A percentile compares a stretch with the other conserved stretches of the same genome.
Conservation (phyloP, 192 early-diverging fungal genomes). For the Umbelopsis sp. region DNA sequence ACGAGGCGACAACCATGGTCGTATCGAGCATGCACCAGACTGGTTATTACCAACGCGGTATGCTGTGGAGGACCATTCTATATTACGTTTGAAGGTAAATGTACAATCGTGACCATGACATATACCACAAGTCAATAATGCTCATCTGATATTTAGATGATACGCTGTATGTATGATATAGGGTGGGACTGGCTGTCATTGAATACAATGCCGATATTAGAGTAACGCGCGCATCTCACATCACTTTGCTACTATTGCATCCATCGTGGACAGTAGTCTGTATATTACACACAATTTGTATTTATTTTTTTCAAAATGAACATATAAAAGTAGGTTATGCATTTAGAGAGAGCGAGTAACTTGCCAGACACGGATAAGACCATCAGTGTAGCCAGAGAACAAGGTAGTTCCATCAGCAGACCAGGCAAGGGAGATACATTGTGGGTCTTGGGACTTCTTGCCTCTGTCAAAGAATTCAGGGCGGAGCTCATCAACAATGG, state of each 20-base stretch:
- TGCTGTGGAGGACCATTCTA: constrained; percentile 28
- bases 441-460: constrained; percentile 70
- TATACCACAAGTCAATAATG: background rate
- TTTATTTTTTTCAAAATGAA: constrained; percentile 12
- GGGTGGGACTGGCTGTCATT: constrained; percentile 36
- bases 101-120: background rate
- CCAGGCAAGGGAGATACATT: constrained; percentile 98
- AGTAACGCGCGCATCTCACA: background rate
- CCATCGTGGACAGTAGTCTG: background rate
- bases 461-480: constrained; percentile 72
- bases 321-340: constrained; percentile 1
- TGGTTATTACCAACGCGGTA: constrained; percentile 43
- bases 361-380: constrained; percentile 81
- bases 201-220: background rate
- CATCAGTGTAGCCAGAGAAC: constrained; percentile 98
- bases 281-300: constrained; percentile 25
- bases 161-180: constrained; percentile 29
- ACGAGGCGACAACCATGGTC: background rate
- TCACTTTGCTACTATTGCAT: background rate
- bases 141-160: constrained; percentile 17
- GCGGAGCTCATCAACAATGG: constrained; percentile 89
- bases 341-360: constrained; percentile 63
- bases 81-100: constrained; percentile 36
- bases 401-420: constrained; percentile 97
- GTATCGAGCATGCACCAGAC: constrained; percentile 29